These are phyloP conservation scores for Phytophthora boehmeriae DNA, from an alignment of 352 stramenopile species.

Conservation along the genomic window DNA sequence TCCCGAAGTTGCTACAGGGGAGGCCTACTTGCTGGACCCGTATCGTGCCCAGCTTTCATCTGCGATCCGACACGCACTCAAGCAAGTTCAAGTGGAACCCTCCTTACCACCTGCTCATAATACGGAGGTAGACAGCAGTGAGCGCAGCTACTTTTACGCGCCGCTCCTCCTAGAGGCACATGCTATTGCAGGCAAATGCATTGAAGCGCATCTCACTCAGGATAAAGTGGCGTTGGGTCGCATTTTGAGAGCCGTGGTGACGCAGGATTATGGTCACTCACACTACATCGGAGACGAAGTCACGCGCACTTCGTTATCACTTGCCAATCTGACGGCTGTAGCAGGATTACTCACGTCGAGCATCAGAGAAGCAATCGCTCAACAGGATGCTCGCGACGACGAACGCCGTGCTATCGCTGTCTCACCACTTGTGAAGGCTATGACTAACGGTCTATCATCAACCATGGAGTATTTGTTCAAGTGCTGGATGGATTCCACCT, in stretches of 20 bases:
- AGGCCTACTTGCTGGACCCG: conserved; percentile 72
- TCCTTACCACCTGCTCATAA: conserved; percentile 3
- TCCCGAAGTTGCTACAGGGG: conserved; percentile 62
- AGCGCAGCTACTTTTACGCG: conserved; percentile 55
- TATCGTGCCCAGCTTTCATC: conserved; percentile 87
- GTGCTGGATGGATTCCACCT: conserved; percentile 60
- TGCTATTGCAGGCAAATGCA: conserved; percentile 53
- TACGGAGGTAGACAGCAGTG: conserved; percentile 23
- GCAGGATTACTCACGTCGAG: conserved; percentile 60
- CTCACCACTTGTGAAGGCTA: conserved; percentile 58
- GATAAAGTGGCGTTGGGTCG: conserved; percentile 75
- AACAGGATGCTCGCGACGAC: conserved; percentile 29
- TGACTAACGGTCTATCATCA: conserved; percentile 53
- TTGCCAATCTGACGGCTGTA: conserved; percentile 70
- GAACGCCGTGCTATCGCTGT: conserved; percentile 21
- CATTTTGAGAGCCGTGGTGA: conserved; percentile 65
- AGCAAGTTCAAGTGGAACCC: conserved; percentile 51
- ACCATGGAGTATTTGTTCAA: conserved; percentile 47
- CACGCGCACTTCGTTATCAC: conserved; percentile 52
- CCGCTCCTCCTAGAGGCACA: conserved; percentile 75
- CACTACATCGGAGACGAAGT: conserved; percentile 70
- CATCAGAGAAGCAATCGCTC: conserved; percentile 34
- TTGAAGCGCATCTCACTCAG: conserved; percentile 63
- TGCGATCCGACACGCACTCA: conserved; percentile 76
- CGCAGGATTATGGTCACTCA: conserved; percentile 63